Conservation (phyloP, 2,329 filamentous ascomycete species). For the Fusarium albidum region DNA sequence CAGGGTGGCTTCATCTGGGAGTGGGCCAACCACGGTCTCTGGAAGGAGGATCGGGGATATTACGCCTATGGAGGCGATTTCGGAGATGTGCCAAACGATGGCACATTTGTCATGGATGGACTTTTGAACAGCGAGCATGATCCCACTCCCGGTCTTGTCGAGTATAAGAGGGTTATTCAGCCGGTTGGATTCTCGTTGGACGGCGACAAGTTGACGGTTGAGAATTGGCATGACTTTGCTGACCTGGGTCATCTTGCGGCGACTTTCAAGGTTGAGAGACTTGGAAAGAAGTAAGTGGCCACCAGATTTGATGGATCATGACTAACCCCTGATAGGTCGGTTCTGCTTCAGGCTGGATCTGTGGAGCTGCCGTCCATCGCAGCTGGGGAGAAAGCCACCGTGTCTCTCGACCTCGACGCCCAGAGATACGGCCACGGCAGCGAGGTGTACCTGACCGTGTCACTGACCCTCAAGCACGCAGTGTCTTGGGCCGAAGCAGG, state of each 20-base stretch:
- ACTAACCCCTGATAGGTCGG: slow-evolving; percentile 19
- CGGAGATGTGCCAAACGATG: slow-evolving; percentile 67
- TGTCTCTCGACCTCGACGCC: slow-evolving; percentile 44
- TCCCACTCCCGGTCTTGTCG: slow-evolving; percentile 63
- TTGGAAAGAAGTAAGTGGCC: slow-evolving; percentile 49
- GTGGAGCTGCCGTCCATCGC: slow-evolving; percentile 52
- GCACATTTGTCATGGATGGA: slow-evolving; percentile 70
- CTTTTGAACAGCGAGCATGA: slow-evolving; percentile 61
- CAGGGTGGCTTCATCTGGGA: slow-evolving; percentile 76
- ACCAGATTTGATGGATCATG: neutral
- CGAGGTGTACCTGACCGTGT: slow-evolving; percentile 56
- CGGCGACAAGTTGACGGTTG: slow-evolving; percentile 48
- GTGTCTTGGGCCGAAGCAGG: slow-evolving; percentile 60
- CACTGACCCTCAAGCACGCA: slow-evolving; percentile 51
- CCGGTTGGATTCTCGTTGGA: slow-evolving; percentile 56
- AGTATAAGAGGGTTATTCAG: slow-evolving; percentile 66
- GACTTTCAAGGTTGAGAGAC: slow-evolving; percentile 54
- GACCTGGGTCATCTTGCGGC: slow-evolving; percentile 52
- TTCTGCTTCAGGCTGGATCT: slow-evolving; percentile 44
- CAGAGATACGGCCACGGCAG: slow-evolving; percentile 41
- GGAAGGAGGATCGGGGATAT: slow-evolving; percentile 61
- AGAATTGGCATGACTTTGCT: slow-evolving; percentile 61
- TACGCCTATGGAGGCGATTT: slow-evolving; percentile 71
- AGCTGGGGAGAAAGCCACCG: slow-evolving; percentile 47
- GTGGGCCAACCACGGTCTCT: slow-evolving; percentile 69